Percentiles rank a stretch among this genome's conserved stretches.
Evolutionary conservation across 192 early-diverging fungal species (phyloP).

Genomic region (Coemansia sp.): DNA sequence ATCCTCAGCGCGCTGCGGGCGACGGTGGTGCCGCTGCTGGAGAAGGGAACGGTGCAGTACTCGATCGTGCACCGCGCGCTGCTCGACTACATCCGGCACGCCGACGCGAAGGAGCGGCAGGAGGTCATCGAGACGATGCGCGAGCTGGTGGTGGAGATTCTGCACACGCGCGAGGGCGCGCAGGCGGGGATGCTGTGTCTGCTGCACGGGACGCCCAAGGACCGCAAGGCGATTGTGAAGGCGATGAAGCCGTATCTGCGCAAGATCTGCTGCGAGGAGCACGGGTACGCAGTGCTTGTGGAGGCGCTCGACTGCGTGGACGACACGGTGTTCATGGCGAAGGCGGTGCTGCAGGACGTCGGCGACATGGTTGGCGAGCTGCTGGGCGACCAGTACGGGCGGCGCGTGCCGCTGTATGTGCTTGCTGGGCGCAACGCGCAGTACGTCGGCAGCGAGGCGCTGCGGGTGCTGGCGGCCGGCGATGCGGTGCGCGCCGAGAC

Average conservation of each 20-base stretch:
- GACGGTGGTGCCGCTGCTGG: constrained; percentile 69
- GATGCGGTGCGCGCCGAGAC: constrained; percentile 73
- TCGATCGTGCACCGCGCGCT: constrained; percentile 86
- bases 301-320: constrained; percentile 85
- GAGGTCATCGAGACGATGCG: constrained; percentile 78
- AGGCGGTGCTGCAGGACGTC: constrained; percentile 69
- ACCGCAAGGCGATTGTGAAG: constrained; percentile 89
- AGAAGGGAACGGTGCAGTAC: constrained; percentile 77
- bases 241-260: constrained; percentile 76
- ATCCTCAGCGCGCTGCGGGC: constrained; percentile 72
- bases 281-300: constrained; percentile 84
- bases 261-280: constrained; percentile 86
- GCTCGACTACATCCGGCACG: constrained; percentile 77
- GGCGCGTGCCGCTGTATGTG: constrained; percentile 79
- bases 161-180: constrained; percentile 93
- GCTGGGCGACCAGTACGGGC: constrained; percentile 72
- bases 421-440: constrained; percentile 74
- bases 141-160: constrained; percentile 80
- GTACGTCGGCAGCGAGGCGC: constrained; percentile 71
- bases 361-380: constrained; percentile 54
- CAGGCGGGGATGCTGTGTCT: constrained; percentile 82
- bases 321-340: constrained; percentile 85
- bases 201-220: constrained; percentile 79
- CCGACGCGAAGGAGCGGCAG: constrained; percentile 61
- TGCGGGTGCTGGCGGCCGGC: constrained; percentile 66